Evolutionary conservation across 495 filamentous ascomycete species (phyloP).

Genomic region (Penicillium bialowiezense): DNA sequence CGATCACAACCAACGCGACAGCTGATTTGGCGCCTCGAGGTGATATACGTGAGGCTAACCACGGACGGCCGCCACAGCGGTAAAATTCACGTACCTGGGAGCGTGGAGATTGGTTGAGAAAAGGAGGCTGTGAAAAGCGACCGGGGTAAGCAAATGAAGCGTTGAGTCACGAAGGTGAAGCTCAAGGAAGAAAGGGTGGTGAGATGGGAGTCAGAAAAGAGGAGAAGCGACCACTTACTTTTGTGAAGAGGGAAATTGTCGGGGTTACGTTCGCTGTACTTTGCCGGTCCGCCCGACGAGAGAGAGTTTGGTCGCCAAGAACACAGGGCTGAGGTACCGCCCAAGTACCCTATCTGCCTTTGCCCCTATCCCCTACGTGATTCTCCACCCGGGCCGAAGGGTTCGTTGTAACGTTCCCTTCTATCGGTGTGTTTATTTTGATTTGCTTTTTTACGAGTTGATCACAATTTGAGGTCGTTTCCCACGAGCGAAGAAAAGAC

Average conservation of each 20-base stretch:
- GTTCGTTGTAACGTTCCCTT: neutral
- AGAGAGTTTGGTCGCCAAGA: slow-evolving; percentile 4
- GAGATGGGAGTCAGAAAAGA: slow-evolving; percentile 11
- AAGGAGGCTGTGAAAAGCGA: slow-evolving; percentile 4
- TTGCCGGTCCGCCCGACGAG: neutral
- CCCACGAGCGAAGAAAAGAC: no score
- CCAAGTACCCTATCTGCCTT: slow-evolving; percentile 1
- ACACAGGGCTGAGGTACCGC: slow-evolving; percentile 7
- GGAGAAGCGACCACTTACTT: slow-evolving; percentile 13
- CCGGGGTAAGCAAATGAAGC: slow-evolving; percentile 16
- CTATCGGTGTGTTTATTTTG: neutral
- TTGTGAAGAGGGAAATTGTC: slow-evolving; percentile 2
- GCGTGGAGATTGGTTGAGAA: slow-evolving; percentile 1
- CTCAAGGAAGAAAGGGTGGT: neutral
- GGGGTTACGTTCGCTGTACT: slow-evolving; percentile 6
- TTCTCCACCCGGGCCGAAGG: slow-evolving; percentile 2
- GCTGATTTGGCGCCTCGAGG: neutral
- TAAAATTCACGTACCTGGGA: slow-evolving; percentile 11
- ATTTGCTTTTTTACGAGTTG: neutral
- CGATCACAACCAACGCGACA: neutral
- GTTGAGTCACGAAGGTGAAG: slow-evolving; percentile 2
- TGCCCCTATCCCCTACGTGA: neutral
- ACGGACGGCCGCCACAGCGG: neutral
- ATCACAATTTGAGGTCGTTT: no score
- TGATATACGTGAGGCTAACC: neutral